Base-by-base conservation (phyloP, 345 rosid genomes). In the Heritiera littoralis region DNA sequence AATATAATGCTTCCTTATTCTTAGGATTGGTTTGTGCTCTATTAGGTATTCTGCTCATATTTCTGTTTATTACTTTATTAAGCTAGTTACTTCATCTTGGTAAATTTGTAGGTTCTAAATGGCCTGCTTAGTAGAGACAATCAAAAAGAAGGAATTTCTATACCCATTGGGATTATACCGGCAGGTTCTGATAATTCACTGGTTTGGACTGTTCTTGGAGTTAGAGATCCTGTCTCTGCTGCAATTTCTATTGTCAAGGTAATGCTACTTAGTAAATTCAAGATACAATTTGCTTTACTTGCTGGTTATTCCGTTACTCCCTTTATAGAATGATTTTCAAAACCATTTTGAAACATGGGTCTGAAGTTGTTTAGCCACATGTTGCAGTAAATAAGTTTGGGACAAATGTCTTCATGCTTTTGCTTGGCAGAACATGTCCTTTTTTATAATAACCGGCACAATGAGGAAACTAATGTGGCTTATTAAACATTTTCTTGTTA, bases 161-260 rank as follows among this genome's bases (percentile, higher is more conserved):
- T 96, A 81, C 99, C 98, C 23, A 89, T 96, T 86, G 98, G 99
- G 80, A 94, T 96, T 75, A 93, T 94, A 82, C 99, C 98, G 30
- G 99, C 97, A 72, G 99, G 99, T 69, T 96, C 99, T 51, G 94
- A 96, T 86, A 96, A 96, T 89, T 96, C 99, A 58, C 88, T 96
- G 46, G 93, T 90, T 86, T 96, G 98, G 99, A 96, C 95, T 79
- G 99, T 96, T 81, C 89, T 96, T 80, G 97, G 98, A 78, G 97
- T 94, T 74, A 87, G 97, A 85, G 98, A 96, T 89, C 98, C 98
- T 76, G 85, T 92, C 78, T 92, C 98, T 68, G 98, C 98, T 82
- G 95, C 99, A 18, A 80, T 94, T 66, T 85, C 99, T 77, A 96
- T 96, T 61, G 94, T 96, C 71, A 96, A 96, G 97, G 99, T 94